Percentiles rank a stretch among this genome's conserved stretches.
These are phyloP conservation scores for Nemania abortiva DNA, from an alignment of 2,329 filamentous ascomycete genomes.

Conservation along the genomic window DNA sequence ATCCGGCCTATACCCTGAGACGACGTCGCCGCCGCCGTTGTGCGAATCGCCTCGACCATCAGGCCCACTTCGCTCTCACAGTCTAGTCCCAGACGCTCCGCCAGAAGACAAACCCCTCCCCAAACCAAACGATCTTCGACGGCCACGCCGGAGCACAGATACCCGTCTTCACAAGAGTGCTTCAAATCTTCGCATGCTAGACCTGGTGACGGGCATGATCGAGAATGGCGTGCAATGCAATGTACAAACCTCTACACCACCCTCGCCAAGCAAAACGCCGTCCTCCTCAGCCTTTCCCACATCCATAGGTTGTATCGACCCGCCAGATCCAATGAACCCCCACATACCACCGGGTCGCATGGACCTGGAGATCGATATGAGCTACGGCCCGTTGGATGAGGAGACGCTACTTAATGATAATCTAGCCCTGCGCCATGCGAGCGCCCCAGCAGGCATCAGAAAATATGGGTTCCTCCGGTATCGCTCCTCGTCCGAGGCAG, in stretches of 20 bases:
- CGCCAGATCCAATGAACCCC: slow-evolving; percentile 32
- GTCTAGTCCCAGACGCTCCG: background rate
- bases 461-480: slow-evolving; percentile 46
- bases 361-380: slow-evolving; percentile 44
- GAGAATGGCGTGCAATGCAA: slow-evolving; percentile 50
- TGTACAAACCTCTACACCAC: slow-evolving; percentile 43
- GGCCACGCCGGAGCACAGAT: slow-evolving; percentile 33
- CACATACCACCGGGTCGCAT: slow-evolving; percentile 32
- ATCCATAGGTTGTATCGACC: slow-evolving; percentile 18
- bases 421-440: slow-evolving; percentile 42
- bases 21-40: slow-evolving; percentile 15
- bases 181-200: slow-evolving; percentile 41
- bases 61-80: slow-evolving; percentile 16
- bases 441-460: slow-evolving; percentile 43
- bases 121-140: slow-evolving; percentile 24
- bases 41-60: slow-evolving; percentile 26
- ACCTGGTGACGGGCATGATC: slow-evolving; percentile 49
- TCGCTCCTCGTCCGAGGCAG: slow-evolving; percentile 48
- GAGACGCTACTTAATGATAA: slow-evolving; percentile 37
- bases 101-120: slow-evolving; percentile 7
- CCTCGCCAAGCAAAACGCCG: slow-evolving; percentile 29
- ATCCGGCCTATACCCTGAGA: slow-evolving; percentile 28
- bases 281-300: slow-evolving; percentile 19
- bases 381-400: slow-evolving; percentile 38
- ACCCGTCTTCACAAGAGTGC: slow-evolving; percentile 36